Percentiles rank a stretch among this genome's conserved stretches.
Evolutionary conservation across 1,284 basidiomycete genomes (phyloP).

Genomic region (Peniophora sp.): DNA sequence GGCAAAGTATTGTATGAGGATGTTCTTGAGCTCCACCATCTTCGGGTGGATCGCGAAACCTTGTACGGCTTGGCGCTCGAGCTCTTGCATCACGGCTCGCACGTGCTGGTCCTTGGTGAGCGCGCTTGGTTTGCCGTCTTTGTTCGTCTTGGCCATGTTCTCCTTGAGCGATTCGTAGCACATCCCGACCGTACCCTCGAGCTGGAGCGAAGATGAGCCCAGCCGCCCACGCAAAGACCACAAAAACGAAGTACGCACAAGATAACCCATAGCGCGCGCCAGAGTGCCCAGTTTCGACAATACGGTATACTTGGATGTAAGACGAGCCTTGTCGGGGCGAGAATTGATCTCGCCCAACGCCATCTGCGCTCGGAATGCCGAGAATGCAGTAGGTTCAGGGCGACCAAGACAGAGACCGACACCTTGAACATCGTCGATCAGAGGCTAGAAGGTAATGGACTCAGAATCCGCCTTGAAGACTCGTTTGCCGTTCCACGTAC

Average conservation of each 20-base stretch:
- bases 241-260: constrained; percentile 49
- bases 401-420: constrained; percentile 20
- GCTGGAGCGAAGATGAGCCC: constrained; percentile 43
- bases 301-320: constrained; percentile 15
- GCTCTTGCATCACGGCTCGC: constrained; percentile 52
- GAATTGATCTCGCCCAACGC: constrained; percentile 27
- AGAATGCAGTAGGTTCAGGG: constrained; percentile 37
- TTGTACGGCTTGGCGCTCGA: constrained; percentile 44
- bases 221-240: no score
- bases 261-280: constrained; percentile 75
- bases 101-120: constrained; percentile 53
- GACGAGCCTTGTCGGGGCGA: constrained; percentile 20
- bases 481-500: no score
- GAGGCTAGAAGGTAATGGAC: constrained; percentile 13
- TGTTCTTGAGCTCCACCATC: constrained; percentile 74
- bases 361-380: constrained; percentile 45
- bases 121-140: constrained; percentile 26
- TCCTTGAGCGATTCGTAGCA: constrained; percentile 59
- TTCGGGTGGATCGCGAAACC: constrained; percentile 82
- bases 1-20: constrained; percentile 79
- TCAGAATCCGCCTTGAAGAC: no score
- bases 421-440: constrained; percentile 21
- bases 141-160: constrained; percentile 18
- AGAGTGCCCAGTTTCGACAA: constrained; percentile 30
- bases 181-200: constrained; percentile 78